A percentile compares a stretch with the other conserved stretches of the same genome.
phyloP scores from a whole-genome alignment of 129 eudicot genomes.

The Cynara cardunculus region DNA sequence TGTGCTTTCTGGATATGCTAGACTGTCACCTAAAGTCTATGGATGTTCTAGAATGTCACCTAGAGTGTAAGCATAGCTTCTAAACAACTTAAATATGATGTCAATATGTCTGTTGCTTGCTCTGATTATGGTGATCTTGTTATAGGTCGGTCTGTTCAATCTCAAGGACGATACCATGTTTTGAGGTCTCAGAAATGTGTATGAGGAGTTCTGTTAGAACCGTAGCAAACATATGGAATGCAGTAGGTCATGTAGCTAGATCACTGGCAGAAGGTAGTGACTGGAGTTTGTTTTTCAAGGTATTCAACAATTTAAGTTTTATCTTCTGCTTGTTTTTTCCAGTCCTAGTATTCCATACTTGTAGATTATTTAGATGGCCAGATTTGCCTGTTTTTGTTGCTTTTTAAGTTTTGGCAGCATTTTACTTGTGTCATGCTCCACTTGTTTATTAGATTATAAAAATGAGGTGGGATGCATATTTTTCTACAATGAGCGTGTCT shows the following conservation, averaged over 20 bases:
- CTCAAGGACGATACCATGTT: conserved; percentile 51
- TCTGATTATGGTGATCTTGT: conserved; percentile 24
- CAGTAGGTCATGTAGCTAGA: conserved; percentile 28
- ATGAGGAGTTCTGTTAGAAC: conserved; percentile 34
- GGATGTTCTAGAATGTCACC: conserved; percentile 47
- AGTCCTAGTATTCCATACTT: not conserved
- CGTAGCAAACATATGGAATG: conserved; percentile 49
- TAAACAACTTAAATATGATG: not conserved
- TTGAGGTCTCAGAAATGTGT: conserved; percentile 62
- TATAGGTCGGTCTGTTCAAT: conserved; percentile 45
- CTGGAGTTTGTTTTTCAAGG: conserved; percentile 73
- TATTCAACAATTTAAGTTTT: conserved; percentile 23
- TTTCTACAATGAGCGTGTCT: too few relatives aligned
- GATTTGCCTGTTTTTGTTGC: not conserved
- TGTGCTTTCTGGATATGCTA: conserved; percentile 41
- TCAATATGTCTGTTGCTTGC: not conserved
- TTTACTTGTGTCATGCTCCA: not conserved
- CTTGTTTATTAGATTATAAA: not conserved
- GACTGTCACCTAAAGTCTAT: conserved; percentile 52
- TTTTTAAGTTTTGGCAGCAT: not conserved
- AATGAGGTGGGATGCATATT: too few relatives aligned
- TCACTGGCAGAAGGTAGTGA: conserved; percentile 66
- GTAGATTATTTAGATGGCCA: not conserved
- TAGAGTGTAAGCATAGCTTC: conserved; percentile 42
- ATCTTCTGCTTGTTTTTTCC: not conserved